Evolutionary conservation across 352 stramenopile genomes (phyloP).

Genomic region (Phytopythium sindhum): DNA sequence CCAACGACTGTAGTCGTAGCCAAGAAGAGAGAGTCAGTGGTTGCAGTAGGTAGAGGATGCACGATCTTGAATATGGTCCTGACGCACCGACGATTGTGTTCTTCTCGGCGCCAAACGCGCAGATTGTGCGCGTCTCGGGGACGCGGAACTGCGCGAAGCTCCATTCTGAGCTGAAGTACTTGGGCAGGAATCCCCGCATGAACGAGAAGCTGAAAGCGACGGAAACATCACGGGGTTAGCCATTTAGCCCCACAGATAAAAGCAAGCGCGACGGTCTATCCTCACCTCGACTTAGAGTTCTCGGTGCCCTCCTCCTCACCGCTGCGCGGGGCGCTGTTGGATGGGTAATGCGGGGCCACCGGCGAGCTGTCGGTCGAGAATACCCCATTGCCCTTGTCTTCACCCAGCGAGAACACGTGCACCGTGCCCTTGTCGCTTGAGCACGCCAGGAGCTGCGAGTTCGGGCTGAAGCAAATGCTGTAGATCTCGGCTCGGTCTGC

Average conservation of each 20-base stretch:
- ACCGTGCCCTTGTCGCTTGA: slow-evolving; percentile 97
- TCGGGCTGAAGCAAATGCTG: slow-evolving; percentile 96
- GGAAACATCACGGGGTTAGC: neutral
- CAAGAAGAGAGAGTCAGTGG: neutral
- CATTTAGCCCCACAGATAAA: neutral
- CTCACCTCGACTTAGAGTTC: slow-evolving; percentile 85
- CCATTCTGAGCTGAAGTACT: slow-evolving; percentile 94
- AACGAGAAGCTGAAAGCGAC: slow-evolving; percentile 88
- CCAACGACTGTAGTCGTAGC: slow-evolving; percentile 62
- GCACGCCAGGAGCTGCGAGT: slow-evolving; percentile 92
- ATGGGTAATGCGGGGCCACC: slow-evolving; percentile 44
- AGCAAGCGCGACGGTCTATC: neutral
- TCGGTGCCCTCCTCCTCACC: slow-evolving; percentile 80
- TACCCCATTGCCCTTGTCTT: slow-evolving; percentile 55
- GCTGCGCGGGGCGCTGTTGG: slow-evolving; percentile 39
- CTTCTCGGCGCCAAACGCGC: slow-evolving; percentile 90
- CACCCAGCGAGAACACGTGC: slow-evolving; percentile 92
- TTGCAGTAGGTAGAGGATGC: neutral
- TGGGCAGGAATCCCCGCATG: slow-evolving; percentile 87
- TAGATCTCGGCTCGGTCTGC: slow-evolving; percentile 97
- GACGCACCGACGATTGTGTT: slow-evolving; percentile 89
- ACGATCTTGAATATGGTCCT: neutral
- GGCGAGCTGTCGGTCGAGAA: slow-evolving; percentile 54
- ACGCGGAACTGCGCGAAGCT: slow-evolving; percentile 93
- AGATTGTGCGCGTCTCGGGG: slow-evolving; percentile 89